phyloP scores from a whole-genome alignment of 768 basidiomycete species.

The Mycena vulgaris region DNA sequence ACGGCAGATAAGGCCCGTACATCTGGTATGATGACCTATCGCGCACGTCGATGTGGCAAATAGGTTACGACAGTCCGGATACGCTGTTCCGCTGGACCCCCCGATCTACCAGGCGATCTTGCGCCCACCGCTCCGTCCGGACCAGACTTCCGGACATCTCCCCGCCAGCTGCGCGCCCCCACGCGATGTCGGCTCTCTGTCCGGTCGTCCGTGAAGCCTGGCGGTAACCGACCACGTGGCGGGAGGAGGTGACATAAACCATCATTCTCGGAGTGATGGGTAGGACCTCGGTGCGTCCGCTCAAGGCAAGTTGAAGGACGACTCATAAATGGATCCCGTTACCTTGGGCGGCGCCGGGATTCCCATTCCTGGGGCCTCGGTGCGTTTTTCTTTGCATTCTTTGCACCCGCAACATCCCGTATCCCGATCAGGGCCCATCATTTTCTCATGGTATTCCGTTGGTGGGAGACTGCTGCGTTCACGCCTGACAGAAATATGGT shows the following conservation, averaged over 20 bases:
- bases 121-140: neutral
- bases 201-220: neutral
- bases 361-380: too few species aligned
- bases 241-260: neutral
- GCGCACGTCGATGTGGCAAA: neutral
- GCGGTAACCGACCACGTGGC: neutral
- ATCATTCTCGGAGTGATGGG: neutral
- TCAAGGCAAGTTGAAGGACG: neutral
- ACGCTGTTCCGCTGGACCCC: neutral
- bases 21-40: too few species aligned
- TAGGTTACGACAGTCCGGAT: neutral
- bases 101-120: neutral
- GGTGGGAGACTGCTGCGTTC: neutral
- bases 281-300: neutral
- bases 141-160: neutral
- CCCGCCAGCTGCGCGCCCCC: neutral
- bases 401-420: neutral
- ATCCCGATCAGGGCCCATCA: neutral
- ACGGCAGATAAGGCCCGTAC: neutral
- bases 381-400: too few species aligned
- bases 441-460: neutral
- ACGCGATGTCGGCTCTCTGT: neutral
- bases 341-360: neutral
- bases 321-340: neutral
- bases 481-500: too few species aligned